Evolutionary conservation across 2,329 filamentous ascomycete species (phyloP), one percentile per base, ranked within the genome.

Genomic region (Paraphoma chrysanthemicola): DNA sequence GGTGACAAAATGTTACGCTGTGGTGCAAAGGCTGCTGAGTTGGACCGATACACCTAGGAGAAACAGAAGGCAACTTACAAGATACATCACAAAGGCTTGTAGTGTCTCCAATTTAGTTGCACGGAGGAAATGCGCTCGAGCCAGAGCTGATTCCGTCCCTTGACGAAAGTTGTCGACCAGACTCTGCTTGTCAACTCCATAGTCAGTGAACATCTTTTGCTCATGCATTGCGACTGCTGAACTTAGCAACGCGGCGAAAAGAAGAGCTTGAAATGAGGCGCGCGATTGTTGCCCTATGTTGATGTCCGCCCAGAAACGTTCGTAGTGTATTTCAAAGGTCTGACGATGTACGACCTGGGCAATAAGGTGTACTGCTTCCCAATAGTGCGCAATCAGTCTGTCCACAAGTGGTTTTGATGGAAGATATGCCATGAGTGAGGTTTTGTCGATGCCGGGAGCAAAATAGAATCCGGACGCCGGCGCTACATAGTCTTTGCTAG

Each of bases 21-120:
- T 23, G 23, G 5, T 23, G 23, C 23, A 23, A 23, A 3, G 23
- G 23, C 23, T 23, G 23, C 23, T 23, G 23, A 23, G 23, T 23
- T 23, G 23, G 23, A 23, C 23, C 23, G 23, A 23, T 23, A 23
- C 23, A 23, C 23, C 23, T 23, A 23, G 23, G 23, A 23, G 23
- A 10, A n/a, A 41, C 31, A 29, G 31, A 14, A 10, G 14, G 3
- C 33, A 36, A 79, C 84, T 76, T 74, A 90, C 87, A 77, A 92
- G 79, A 62, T 92, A 93, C 81, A 92, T 89, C 36, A 92, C 86
- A 65, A 92, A 89, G 1, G 88, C 89, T 70, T 93, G 90, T 66
- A 93, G 79, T 0, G 88, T 90, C 72, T 92, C 88, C n/a, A 91
- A 78, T 62, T 87, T 89, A 0, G 86, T 90, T 0, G 89, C 91